phyloP scores from a whole-genome alignment of 176 grass and related monocot genomes.

The Paspalum notatum region DNA sequence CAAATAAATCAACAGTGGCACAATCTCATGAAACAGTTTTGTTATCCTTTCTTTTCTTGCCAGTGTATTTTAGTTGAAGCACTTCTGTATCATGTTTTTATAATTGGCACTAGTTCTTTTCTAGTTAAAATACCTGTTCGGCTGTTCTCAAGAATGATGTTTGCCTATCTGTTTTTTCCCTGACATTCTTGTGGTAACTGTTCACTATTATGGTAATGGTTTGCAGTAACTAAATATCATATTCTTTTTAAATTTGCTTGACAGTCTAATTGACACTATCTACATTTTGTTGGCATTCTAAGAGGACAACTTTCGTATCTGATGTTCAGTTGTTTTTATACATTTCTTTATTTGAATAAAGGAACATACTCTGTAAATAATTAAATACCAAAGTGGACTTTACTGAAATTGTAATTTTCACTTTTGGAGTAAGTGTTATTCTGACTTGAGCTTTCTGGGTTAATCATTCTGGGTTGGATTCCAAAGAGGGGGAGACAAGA shows the following conservation, averaged over 20 bases:
- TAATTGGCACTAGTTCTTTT: slow-evolving; percentile 15
- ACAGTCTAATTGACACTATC: not conserved
- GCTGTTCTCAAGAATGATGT: not conserved
- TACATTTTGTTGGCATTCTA: slow-evolving; percentile 16
- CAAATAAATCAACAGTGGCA: slow-evolving; percentile 12
- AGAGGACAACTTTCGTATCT: not conserved
- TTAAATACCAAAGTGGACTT: not conserved
- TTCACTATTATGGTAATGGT: not conserved
- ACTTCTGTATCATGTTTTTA: slow-evolving; percentile 9
- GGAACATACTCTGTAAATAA: not conserved
- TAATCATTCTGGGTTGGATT: slow-evolving; percentile 56
- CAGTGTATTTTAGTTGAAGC: not conserved
- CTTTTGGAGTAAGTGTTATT: slow-evolving; percentile 4
- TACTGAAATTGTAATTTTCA: slow-evolving; percentile 3
- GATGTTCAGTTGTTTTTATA: not conserved
- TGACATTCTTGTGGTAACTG: not conserved
- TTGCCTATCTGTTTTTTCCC: not conserved
- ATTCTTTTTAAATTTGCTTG: slow-evolving; percentile 2
- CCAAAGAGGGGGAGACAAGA: slow-evolving; percentile 50
- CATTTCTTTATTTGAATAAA: slow-evolving; percentile 12
- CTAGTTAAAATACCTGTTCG: slow-evolving; percentile 20
- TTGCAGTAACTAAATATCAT: not conserved
- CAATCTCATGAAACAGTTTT: slow-evolving; percentile 1
- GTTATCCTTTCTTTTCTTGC: not conserved
- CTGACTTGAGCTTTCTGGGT: slow-evolving; percentile 47